Percentiles rank a stretch among this genome's conserved stretches.
phyloP scores from a whole-genome alignment of 148 eudicot species.

The Silene uniflora region DNA sequence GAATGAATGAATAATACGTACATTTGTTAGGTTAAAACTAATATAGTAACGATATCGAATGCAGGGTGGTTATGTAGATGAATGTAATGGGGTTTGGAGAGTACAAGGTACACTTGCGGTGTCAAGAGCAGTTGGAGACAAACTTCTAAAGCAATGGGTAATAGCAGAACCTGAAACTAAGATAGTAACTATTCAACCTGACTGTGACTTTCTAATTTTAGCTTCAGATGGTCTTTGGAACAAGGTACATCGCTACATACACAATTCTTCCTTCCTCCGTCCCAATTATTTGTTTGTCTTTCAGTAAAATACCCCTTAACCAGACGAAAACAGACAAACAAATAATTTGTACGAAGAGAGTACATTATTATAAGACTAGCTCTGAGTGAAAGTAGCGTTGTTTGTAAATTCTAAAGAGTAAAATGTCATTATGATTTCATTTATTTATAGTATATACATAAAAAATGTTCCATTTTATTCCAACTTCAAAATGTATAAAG shows the following conservation, averaged over 20 bases:
- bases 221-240: constrained; percentile 77
- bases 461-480: background rate
- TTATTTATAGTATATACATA: background rate
- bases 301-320: too few relatives aligned
- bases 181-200: constrained; percentile 30
- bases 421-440: too few relatives aligned
- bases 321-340: too few relatives aligned
- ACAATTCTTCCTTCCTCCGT: too few relatives aligned
- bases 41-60: background rate
- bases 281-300: too few relatives aligned
- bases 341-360: too few relatives aligned
- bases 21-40: too few relatives aligned
- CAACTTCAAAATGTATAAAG: background rate
- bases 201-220: constrained; percentile 52
- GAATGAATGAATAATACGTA: too few relatives aligned
- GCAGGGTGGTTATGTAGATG: constrained; percentile 68
- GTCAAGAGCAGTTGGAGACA: constrained; percentile 59
- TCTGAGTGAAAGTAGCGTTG: too few relatives aligned
- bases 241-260: constrained; percentile 29
- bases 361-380: too few relatives aligned
- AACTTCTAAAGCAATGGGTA: constrained; percentile 54
- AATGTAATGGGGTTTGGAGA: constrained; percentile 54
- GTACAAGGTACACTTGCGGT: constrained; percentile 67
- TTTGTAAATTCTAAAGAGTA: too few relatives aligned
- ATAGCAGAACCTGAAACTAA: constrained; percentile 57